phyloP scores from a whole-genome alignment of 2,329 filamentous ascomycete species.

The Diplodia mutila region DNA sequence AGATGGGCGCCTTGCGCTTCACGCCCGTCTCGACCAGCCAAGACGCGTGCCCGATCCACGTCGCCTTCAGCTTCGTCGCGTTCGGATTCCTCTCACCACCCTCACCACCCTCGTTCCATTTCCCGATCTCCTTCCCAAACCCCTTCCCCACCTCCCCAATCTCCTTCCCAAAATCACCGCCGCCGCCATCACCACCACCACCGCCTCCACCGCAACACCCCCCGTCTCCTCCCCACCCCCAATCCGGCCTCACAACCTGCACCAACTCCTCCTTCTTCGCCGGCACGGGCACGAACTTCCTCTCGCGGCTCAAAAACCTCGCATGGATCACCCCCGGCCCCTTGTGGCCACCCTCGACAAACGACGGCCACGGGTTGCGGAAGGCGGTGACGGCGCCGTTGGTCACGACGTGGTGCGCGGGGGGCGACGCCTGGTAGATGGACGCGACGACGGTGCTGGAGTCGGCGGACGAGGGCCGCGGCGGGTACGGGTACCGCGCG shows the following conservation, averaged over 20 bases:
- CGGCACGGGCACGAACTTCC: conserved; percentile 54
- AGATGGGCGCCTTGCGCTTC: neutral
- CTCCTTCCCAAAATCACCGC: neutral
- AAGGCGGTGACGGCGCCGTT: conserved; percentile 42
- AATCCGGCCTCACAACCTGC: conserved; percentile 47
- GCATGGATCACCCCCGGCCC: conserved; percentile 36
- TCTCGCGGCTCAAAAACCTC: conserved; percentile 42
- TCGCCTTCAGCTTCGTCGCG: conserved; percentile 44
- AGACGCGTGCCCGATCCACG: conserved; percentile 58
- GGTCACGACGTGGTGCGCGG: conserved; percentile 30
- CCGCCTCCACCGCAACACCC: neutral
- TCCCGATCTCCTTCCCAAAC: conserved; percentile 40
- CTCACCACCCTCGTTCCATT: neutral
- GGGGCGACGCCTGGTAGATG: neutral
- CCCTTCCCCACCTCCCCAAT: neutral
- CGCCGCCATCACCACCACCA: neutral
- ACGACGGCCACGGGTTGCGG: conserved; percentile 56
- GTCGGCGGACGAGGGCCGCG: neutral
- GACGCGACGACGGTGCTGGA: neutral
- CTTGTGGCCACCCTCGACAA: conserved; percentile 21
- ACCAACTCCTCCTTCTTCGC: conserved; percentile 47
- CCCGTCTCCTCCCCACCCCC: conserved; percentile 26
- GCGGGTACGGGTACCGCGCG: neutral
- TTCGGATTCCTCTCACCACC: neutral
- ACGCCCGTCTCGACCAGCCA: conserved; percentile 51